Conservation (phyloP, 805 yeast species). For the Cyberlindnera subsufficiens region DNA sequence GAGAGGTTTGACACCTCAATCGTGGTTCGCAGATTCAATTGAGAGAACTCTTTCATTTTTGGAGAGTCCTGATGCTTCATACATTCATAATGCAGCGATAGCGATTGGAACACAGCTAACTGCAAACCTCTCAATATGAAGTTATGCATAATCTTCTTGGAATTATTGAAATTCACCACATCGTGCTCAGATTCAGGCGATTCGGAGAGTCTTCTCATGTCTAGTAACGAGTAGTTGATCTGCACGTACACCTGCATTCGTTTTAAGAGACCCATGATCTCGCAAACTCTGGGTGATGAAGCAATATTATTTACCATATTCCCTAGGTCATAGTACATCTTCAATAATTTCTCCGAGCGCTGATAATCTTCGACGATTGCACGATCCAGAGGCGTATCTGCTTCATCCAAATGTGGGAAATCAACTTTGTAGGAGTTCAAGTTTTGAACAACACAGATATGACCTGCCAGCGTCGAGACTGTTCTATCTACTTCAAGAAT, state of each 20-base stretch:
- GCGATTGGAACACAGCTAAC: conserved; percentile 15
- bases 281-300: conserved; percentile 12
- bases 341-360: conserved; percentile 15
- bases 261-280: conserved; percentile 9
- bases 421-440: conserved; percentile 11
- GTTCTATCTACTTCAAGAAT: conserved; percentile 20
- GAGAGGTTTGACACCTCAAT: conserved; percentile 14
- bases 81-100: conserved; percentile 18
- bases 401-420: conserved; percentile 8
- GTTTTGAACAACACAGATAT: conserved; percentile 17
- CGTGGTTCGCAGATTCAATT: conserved; percentile 1
- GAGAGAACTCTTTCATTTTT: conserved; percentile 10
- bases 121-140: conserved; percentile 14
- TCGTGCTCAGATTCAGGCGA: conserved; percentile 1
- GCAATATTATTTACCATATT: conserved; percentile 18
- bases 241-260: conserved; percentile 13
- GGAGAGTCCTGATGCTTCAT: conserved; percentile 5
- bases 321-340: conserved; percentile 11
- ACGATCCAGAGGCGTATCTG: conserved; percentile 7
- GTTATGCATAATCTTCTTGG: conserved; percentile 10
- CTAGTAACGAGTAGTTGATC: conserved; percentile 12
- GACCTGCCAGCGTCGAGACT: conserved; percentile 18
- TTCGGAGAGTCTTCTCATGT: conserved; percentile 3
- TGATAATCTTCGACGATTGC: conserved; percentile 11
- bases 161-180: conserved; percentile 12